Conservation (phyloP, 2,329 filamentous ascomycete genomes). For the Sporothrix dimorphospora region DNA sequence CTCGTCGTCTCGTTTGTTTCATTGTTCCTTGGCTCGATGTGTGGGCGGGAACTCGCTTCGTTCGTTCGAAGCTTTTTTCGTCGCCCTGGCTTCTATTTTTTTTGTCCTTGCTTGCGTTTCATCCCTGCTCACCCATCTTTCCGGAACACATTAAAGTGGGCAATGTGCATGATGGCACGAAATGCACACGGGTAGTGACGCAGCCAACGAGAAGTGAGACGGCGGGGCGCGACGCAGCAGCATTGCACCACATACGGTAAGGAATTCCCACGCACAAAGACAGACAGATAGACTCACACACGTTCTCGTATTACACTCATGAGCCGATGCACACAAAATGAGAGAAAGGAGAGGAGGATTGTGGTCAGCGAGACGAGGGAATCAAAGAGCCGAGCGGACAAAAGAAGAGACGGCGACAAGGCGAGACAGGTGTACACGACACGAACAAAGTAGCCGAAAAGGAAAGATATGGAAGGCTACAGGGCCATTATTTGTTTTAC, state of each 20-base stretch:
- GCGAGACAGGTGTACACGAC: not conserved
- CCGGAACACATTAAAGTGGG: conserved; percentile 24
- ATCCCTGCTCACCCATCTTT: conserved; percentile 24
- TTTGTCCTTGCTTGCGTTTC: conserved; percentile 14
- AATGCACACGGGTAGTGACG: conserved; percentile 7
- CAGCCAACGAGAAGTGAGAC: conserved; percentile 23
- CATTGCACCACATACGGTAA: not conserved
- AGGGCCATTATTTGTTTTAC: no score
- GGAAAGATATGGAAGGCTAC: no score
- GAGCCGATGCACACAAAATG: not conserved
- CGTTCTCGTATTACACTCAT: not conserved
- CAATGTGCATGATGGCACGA: conserved; percentile 18
- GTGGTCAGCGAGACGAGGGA: not conserved
- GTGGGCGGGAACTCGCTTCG: not conserved
- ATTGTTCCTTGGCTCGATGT: not conserved
- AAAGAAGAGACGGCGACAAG: conserved; percentile 1
- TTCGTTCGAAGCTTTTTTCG: not conserved
- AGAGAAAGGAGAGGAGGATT: not conserved
- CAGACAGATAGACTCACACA: not conserved
- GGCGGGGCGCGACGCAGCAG: conserved; percentile 19
- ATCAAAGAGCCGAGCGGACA: not conserved
- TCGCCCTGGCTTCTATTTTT: conserved; percentile 1
- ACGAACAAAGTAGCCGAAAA: conserved; percentile 7
- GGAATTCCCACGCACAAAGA: not conserved
- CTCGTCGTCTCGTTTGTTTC: not conserved